phyloP scores from a whole-genome alignment of 352 stramenopile species.

The Phytophthora foliorum region DNA sequence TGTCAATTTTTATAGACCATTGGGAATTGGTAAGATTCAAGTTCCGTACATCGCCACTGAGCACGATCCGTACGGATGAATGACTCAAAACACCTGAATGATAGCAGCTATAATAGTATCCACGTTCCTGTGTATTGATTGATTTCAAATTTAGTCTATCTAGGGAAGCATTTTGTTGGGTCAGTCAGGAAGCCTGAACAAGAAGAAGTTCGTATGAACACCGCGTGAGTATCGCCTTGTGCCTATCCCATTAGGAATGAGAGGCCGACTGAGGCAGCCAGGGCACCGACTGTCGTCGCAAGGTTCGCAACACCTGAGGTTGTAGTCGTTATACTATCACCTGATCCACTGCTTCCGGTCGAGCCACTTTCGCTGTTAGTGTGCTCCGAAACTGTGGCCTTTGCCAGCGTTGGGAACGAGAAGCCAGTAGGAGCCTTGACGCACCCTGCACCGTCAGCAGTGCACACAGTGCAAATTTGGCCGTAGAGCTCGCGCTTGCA shows the following conservation, averaged over 20 bases:
- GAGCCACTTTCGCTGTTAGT: slow-evolving; percentile 3
- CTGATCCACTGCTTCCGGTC: slow-evolving; percentile 18
- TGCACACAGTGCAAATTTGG: slow-evolving; percentile 64
- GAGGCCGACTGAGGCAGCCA: slow-evolving; percentile 19
- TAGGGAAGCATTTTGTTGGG: too few species aligned
- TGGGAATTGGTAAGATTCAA: neutral
- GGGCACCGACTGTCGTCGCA: slow-evolving; percentile 14
- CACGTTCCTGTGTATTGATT: neutral
- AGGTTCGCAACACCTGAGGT: slow-evolving; percentile 8
- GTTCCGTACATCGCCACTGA: too few species aligned
- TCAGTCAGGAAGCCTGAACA: neutral
- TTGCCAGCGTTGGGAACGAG: slow-evolving; percentile 27
- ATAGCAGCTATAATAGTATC: neutral
- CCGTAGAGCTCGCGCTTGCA: slow-evolving; percentile 64
- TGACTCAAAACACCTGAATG: neutral
- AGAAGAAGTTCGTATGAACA: neutral
- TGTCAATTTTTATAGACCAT: neutral
- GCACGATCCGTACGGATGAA: too few species aligned
- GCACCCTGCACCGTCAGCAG: slow-evolving; percentile 25
- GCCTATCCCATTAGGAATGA: slow-evolving; percentile 29
- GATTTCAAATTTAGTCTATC: neutral
- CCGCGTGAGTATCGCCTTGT: neutral
- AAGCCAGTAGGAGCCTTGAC: slow-evolving; percentile 2
- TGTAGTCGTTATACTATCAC: slow-evolving; percentile 6
- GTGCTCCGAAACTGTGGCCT: slow-evolving; percentile 26